phyloP scores from a whole-genome alignment of 352 stramenopile species.

The Phytophthora citrophthora region DNA sequence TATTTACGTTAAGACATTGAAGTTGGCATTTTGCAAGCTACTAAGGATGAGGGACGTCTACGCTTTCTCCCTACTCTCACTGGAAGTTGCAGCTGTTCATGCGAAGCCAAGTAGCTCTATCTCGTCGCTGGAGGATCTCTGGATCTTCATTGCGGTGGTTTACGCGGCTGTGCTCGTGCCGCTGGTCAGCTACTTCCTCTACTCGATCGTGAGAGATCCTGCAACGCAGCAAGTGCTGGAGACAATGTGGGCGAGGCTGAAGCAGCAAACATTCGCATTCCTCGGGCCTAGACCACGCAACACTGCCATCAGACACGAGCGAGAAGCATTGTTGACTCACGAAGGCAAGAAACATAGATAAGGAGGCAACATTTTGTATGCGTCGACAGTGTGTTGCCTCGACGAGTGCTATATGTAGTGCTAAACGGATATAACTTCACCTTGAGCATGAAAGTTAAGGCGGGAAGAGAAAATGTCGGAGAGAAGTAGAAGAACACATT shows the following conservation, averaged over 20 bases:
- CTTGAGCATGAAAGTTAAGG: no score
- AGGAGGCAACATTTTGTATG: neutral
- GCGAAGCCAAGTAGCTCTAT: slow-evolving; percentile 26
- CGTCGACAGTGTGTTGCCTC: no score
- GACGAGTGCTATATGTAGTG: no score
- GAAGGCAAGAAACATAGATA: slow-evolving; percentile 26
- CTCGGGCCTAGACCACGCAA: slow-evolving; percentile 25
- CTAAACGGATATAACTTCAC: no score
- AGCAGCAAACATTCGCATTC: slow-evolving; percentile 29
- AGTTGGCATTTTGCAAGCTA: neutral
- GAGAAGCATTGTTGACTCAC: neutral
- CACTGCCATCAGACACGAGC: slow-evolving; percentile 23
- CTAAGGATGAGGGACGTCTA: neutral
- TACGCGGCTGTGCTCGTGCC: slow-evolving; percentile 32
- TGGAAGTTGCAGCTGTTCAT: slow-evolving; percentile 1
- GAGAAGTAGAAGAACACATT: no score
- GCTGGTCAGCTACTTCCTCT: slow-evolving; percentile 28
- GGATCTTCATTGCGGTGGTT: slow-evolving; percentile 27
- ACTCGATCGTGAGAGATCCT: slow-evolving; percentile 19
- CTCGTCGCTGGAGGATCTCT: slow-evolving; percentile 30
- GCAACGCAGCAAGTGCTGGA: slow-evolving; percentile 20
- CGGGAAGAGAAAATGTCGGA: no score
- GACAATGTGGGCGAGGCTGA: slow-evolving; percentile 14
- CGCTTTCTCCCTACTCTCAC: slow-evolving; percentile 8
- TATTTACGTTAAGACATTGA: slow-evolving; percentile 20